Percentiles rank a stretch among this genome's conserved stretches.
These are phyloP conservation scores for Emergomyces orientalis DNA, from an alignment of 2,329 filamentous ascomycete genomes.

Conservation along the genomic window DNA sequence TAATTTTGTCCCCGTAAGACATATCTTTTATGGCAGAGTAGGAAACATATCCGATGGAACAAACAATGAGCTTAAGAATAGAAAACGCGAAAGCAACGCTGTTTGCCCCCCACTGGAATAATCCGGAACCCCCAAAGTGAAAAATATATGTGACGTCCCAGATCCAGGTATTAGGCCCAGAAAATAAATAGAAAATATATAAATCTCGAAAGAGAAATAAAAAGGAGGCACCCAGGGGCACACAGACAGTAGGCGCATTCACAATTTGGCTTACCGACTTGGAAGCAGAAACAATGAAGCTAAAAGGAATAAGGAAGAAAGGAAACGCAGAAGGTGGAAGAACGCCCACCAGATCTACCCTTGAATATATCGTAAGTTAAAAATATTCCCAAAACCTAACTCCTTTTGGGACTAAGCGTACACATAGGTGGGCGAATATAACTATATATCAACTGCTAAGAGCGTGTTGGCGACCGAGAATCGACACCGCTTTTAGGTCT, in stretches of 20 bases:
- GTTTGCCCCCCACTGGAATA: background rate
- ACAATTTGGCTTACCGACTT: background rate
- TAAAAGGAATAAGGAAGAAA: background rate
- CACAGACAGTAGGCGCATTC: background rate
- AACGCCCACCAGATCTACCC: slow-evolving; percentile 6
- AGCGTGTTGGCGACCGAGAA: slow-evolving; percentile 26
- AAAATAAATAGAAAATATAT: background rate
- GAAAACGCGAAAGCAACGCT: background rate
- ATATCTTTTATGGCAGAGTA: background rate
- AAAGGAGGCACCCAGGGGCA: background rate
- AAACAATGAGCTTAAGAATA: background rate
- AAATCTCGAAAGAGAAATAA: too few species aligned
- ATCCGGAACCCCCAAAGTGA: background rate
- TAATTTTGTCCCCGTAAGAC: background rate
- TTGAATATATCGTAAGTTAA: background rate
- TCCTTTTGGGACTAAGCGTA: background rate
- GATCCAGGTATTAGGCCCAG: background rate
- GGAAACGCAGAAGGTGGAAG: background rate
- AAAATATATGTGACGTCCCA: background rate
- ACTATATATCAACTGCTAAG: background rate
- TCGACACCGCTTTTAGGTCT: slow-evolving; percentile 34
- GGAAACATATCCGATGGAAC: background rate
- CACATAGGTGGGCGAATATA: background rate
- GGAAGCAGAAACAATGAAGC: background rate
- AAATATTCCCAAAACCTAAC: background rate